A percentile compares a stretch with the other conserved stretches of the same genome.
phyloP scores from a whole-genome alignment of 306 rosid species.

The Trifolium pratense region DNA sequence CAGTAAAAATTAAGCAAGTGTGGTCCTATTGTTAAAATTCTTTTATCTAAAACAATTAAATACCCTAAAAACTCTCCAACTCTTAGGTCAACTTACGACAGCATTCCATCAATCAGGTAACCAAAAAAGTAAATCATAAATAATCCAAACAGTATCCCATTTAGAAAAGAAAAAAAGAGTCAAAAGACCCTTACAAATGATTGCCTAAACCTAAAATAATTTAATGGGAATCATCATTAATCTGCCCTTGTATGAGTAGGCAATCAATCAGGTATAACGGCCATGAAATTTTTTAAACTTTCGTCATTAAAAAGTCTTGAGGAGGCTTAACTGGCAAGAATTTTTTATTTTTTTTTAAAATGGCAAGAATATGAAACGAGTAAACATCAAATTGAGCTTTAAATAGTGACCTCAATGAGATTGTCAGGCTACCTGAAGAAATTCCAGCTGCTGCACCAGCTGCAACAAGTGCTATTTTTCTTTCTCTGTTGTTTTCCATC shows the following conservation, averaged over 20 bases:
- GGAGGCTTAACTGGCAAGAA: too few species aligned
- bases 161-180: neutral
- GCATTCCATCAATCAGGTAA: constrained; percentile 4
- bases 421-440: constrained; percentile 71
- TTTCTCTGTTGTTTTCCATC: constrained; percentile 96
- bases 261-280: constrained; percentile 10
- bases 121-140: neutral
- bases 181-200: constrained; percentile 6
- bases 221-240: constrained; percentile 3
- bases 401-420: constrained; percentile 29
- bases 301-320: constrained; percentile 16
- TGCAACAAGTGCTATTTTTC: constrained; percentile 92
- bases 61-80: neutral
- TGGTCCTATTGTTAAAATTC: neutral
- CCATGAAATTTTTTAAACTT: neutral
- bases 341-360: too few species aligned
- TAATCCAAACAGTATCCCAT: neutral
- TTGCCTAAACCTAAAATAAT: constrained; percentile 6
- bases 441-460: constrained; percentile 99
- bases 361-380: constrained; percentile 26
- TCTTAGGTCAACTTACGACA: neutral
- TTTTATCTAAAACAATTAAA: neutral
- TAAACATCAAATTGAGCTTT: constrained; percentile 20
- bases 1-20: neutral
- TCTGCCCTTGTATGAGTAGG: neutral